These are phyloP conservation scores for Pilasporangium apinafurcum DNA, from an alignment of 352 stramenopile genomes.

Conservation along the genomic window DNA sequence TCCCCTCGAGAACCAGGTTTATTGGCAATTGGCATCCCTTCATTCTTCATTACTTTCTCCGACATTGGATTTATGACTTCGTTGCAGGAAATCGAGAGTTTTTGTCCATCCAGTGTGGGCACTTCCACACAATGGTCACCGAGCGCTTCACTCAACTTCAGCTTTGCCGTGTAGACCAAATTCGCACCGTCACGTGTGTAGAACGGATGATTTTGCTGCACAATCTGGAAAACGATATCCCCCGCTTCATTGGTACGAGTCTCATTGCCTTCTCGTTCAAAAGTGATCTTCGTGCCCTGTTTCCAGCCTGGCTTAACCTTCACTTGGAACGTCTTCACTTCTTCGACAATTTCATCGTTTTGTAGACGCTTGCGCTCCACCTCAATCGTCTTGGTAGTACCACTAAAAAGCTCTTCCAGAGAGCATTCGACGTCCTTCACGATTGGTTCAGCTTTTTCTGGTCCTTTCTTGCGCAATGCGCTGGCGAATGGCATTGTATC, in stretches of 20 bases:
- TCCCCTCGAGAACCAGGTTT: conserved; percentile 74
- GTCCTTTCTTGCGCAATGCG: conserved; percentile 62
- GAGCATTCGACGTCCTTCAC: conserved; percentile 63
- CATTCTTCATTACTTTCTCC: conserved; percentile 89
- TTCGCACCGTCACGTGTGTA: conserved; percentile 92
- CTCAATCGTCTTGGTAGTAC: conserved; percentile 82
- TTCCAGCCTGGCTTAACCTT: conserved; percentile 94
- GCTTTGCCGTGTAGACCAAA: conserved; percentile 90
- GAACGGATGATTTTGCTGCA: conserved; percentile 68
- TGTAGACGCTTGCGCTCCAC: conserved; percentile 79
- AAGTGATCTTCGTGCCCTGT: conserved; percentile 93
- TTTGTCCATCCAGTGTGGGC: conserved; percentile 93
- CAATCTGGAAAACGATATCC: conserved; percentile 92
- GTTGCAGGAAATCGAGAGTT: conserved; percentile 91
- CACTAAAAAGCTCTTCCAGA: conserved; percentile 90
- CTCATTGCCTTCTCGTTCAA: conserved; percentile 90
- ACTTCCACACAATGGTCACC: conserved; percentile 92
- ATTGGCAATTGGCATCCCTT: conserved; percentile 93
- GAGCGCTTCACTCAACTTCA: conserved; percentile 95
- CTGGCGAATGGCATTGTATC: conserved; percentile 82
- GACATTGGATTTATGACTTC: conserved; percentile 89
- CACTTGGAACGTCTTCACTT: conserved; percentile 83
- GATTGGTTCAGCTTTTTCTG: conserved; percentile 75
- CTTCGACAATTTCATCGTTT: conserved; percentile 68
- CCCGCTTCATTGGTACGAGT: conserved; percentile 89